Evolutionary conservation across 768 basidiomycete species (phyloP), one percentile per base, ranked within the genome.

Genomic region (Tricholomella constricta): DNA sequence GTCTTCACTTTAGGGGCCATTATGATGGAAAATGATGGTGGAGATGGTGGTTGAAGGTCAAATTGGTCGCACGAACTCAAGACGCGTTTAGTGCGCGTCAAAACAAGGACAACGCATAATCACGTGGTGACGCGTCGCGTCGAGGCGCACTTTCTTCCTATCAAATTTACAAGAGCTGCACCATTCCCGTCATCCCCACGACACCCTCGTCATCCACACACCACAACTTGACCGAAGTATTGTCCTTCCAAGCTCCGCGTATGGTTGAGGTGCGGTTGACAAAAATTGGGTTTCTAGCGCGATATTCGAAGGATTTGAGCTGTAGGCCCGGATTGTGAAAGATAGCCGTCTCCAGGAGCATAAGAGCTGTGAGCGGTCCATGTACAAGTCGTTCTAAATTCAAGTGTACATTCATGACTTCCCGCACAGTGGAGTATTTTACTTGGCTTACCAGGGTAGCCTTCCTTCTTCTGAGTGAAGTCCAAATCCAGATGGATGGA

Each of bases 401-500:
- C 20, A 37, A 20, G 15, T 4, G 23, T 36, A 26, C 26, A 40
- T 20, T 6, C 51, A 52, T 26, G 42, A 43, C 26, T 27, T 27
- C 26, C 15, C n/a, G 27, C 14, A 23, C 14, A 27, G 4, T 42
- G 22, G 20, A 14, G 23, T 26, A 25, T 14, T 9, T 12, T n/a
- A 25, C 20, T 51, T 4, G 11, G 62, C 76, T 49, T 57, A 83
- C 88, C 89, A 56, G 85, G 79, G 58, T 91, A 90, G 7, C 88
- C 88, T 68, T 94, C 88, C 17, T 72, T 75, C 22, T 71, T 68
- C 38, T 79, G 82, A 6, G 88, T 82, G 63, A 85, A 91, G 20
- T 85, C 81, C 52, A 83, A 82, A 70, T 93, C 89, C 23, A 93
- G 79, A 68, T 94, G 91, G 58, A 94, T 89, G 59, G 84, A 78